These are phyloP conservation scores for Amanita pseudoporphyria DNA, from an alignment of 768 basidiomycete genomes.

Conservation along the genomic window DNA sequence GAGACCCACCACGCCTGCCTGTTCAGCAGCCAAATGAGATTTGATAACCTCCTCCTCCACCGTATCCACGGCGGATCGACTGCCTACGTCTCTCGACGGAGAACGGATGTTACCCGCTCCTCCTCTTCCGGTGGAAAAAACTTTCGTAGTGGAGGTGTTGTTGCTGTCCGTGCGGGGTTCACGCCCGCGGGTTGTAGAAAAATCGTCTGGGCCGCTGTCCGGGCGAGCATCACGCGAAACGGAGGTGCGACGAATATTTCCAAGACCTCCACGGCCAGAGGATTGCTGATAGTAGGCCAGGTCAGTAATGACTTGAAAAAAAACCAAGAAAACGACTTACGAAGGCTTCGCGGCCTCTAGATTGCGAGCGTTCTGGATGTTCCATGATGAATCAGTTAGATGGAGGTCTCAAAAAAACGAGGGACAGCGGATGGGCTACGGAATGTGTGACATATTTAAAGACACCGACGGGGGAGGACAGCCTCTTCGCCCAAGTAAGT, in stretches of 20 bases:
- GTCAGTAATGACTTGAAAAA: no score
- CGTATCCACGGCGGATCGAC: constrained; percentile 16
- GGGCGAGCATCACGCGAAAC: constrained; percentile 35
- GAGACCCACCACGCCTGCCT: constrained; percentile 26
- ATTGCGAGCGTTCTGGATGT: constrained; percentile 37
- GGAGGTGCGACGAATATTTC: constrained; percentile 52
- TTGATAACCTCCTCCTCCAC: constrained; percentile 32
- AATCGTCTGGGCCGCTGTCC: constrained; percentile 41
- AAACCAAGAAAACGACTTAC: constrained; percentile 25
- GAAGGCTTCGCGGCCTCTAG: constrained; percentile 50
- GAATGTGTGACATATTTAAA: background rate
- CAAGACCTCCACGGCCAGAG: constrained; percentile 58
- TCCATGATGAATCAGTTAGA: constrained; percentile 16
- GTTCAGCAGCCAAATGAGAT: constrained; percentile 21
- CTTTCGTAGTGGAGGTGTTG: constrained; percentile 15
- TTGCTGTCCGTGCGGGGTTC: constrained; percentile 33
- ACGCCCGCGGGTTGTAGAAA: constrained; percentile 49
- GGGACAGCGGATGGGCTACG: no score
- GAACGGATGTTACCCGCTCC: constrained; percentile 83
- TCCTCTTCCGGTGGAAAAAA: constrained; percentile 62
- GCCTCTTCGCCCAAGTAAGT: background rate
- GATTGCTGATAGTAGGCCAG: constrained; percentile 28
- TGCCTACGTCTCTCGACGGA: constrained; percentile 44
- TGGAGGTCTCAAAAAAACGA: no score
- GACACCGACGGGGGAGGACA: background rate